These are phyloP conservation scores for Xerocomellus dryophilus DNA, from an alignment of 768 basidiomycete genomes.

Conservation along the genomic window DNA sequence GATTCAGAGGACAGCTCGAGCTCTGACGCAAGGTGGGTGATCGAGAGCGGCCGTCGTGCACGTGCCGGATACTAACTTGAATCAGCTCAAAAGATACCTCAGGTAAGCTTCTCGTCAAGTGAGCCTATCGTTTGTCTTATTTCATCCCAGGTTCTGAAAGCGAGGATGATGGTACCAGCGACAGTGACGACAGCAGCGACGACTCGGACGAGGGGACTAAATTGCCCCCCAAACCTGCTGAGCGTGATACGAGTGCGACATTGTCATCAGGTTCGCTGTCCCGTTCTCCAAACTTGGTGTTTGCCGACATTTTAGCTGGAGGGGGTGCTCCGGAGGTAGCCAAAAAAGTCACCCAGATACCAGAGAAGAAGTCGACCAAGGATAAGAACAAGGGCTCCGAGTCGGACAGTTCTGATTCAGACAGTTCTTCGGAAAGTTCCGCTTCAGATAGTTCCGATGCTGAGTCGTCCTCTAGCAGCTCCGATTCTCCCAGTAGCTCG, in stretches of 20 bases:
- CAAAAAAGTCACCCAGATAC: neutral
- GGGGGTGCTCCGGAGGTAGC: conserved; percentile 2
- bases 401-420: conserved; percentile 15
- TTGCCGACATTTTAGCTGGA: conserved; percentile 8
- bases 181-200: conserved; percentile 10
- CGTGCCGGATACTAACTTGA: conserved; percentile 3
- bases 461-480: conserved; percentile 14
- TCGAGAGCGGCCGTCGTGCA: neutral
- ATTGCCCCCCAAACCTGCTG: conserved; percentile 5
- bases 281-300: neutral
- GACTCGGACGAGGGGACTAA: conserved; percentile 3
- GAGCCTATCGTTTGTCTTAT: neutral
- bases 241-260: conserved; percentile 41
- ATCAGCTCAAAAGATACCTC: conserved; percentile 21
- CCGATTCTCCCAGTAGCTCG: conserved; percentile 12
- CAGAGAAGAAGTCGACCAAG: conserved; percentile 3
- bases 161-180: conserved; percentile 9
- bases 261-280: conserved; percentile 34
- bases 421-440: conserved; percentile 13
- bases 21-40: conserved; percentile 27
- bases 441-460: conserved; percentile 14
- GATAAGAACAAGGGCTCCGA: neutral
- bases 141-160: conserved; percentile 16
- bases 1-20: conserved; percentile 23
- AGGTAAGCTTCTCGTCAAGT: conserved; percentile 14